These are phyloP conservation scores for Corinectria fuckeliana DNA, from an alignment of 2,329 filamentous ascomycete genomes.

Conservation along the genomic window DNA sequence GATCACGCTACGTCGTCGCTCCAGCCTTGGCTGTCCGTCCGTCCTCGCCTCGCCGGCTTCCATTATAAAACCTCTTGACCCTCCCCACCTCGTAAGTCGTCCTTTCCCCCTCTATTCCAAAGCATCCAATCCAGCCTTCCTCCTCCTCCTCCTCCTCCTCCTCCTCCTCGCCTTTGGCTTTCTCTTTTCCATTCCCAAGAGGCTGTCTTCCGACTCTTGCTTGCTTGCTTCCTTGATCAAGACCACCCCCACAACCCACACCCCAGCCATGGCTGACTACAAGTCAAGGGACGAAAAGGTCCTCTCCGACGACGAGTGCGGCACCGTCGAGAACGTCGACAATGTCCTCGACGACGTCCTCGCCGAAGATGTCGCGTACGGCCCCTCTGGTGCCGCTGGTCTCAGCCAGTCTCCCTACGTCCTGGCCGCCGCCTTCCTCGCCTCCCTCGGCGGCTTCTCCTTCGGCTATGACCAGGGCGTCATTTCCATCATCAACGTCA, in stretches of 20 bases:
- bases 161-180: not conserved
- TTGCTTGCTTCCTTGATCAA: not conserved
- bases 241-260: not conserved
- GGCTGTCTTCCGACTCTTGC: not conserved
- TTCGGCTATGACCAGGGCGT: slow-evolving; percentile 45
- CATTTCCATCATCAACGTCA: slow-evolving; percentile 51
- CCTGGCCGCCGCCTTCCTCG: slow-evolving; percentile 50
- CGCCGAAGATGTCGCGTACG: slow-evolving; percentile 13
- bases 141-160: not conserved
- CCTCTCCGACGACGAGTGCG: slow-evolving; percentile 21
- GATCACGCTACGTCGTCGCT: not conserved
- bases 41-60: not conserved
- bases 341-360: not conserved
- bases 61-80: slow-evolving; percentile 12
- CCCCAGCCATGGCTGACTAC: slow-evolving; percentile 7
- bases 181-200: not conserved
- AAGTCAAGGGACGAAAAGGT: slow-evolving; percentile 16
- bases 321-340: slow-evolving; percentile 14
- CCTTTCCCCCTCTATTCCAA: slow-evolving; percentile 3
- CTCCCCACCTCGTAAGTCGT: not conserved
- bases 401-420: slow-evolving; percentile 40
- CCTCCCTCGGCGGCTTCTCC: slow-evolving; percentile 36
- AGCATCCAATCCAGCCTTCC: not conserved
- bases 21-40: not conserved
- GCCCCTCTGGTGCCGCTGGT: slow-evolving; percentile 3